A percentile compares a stretch with the other conserved stretches of the same genome.
Conservation (phyloP, 345 rosid species). For the Melaleuca alternifolia region DNA sequence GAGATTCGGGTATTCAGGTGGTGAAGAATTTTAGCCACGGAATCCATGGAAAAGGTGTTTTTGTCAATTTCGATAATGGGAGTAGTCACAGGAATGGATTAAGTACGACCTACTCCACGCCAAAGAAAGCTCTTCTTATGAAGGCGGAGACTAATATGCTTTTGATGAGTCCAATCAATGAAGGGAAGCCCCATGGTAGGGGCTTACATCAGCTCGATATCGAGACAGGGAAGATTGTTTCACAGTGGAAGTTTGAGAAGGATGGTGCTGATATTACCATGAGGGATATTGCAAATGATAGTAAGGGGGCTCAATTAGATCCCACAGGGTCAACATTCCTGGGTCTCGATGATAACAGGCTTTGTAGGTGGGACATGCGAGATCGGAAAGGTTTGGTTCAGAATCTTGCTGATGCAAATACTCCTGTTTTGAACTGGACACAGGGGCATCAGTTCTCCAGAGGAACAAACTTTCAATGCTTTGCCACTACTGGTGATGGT, state of each 20-base stretch:
- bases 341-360: slow-evolving; percentile 90
- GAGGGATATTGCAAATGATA: slow-evolving; percentile 89
- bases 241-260: slow-evolving; percentile 91
- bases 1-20: slow-evolving; percentile 85
- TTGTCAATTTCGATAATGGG: slow-evolving; percentile 62
- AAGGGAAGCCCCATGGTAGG: slow-evolving; percentile 50
- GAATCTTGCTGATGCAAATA: slow-evolving; percentile 53
- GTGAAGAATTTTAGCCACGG: slow-evolving; percentile 88
- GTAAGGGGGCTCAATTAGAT: slow-evolving; percentile 91
- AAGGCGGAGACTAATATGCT: slow-evolving; percentile 95
- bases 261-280: slow-evolving; percentile 93
- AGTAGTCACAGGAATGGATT: slow-evolving; percentile 20
- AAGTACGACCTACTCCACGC: slow-evolving; percentile 46
- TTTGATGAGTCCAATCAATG: slow-evolving; percentile 85
- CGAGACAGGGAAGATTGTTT: slow-evolving; percentile 84
- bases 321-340: slow-evolving; percentile 92
- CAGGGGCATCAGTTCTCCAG: slow-evolving; percentile 99
- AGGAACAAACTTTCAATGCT: slow-evolving; percentile 96
- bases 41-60: slow-evolving; percentile 90
- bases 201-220: slow-evolving; percentile 97
- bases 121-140: slow-evolving; percentile 87
- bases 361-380: slow-evolving; percentile 99
- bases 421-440: slow-evolving; percentile 80
- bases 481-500: slow-evolving; percentile 98
- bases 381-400: slow-evolving; percentile 87